A percentile compares a stretch with the other conserved stretches of the same genome.
These are phyloP conservation scores for cucumber (Cucumis sativus) DNA, from an alignment of 306 rosid genomes.

Conservation along the genomic window DNA sequence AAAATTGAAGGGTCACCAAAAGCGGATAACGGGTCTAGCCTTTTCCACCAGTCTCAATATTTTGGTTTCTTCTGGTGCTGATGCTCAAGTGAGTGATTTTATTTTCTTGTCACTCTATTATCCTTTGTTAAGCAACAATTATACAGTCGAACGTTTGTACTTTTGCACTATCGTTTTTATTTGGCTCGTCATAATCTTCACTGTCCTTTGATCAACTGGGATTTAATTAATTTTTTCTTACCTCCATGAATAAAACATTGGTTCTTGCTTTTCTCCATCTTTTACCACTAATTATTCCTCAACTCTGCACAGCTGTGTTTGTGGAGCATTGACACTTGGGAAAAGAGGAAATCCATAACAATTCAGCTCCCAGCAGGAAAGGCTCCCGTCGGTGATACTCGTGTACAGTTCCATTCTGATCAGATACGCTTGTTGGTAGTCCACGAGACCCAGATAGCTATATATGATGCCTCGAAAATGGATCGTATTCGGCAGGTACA, in stretches of 20 bases:
- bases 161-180: not conserved
- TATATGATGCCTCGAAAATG: conserved; percentile 85
- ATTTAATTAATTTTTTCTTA: not conserved
- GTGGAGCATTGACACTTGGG: conserved; percentile 94
- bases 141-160: not conserved
- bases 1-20: conserved; percentile 70
- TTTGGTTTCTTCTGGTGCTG: conserved; percentile 75
- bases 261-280: conserved; percentile 3
- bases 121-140: not conserved
- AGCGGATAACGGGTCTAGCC: conserved; percentile 70
- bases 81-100: conserved; percentile 55
- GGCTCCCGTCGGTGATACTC: conserved; percentile 61
- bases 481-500: conserved; percentile 71
- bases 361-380: conserved; percentile 58
- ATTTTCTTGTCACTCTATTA: not conserved
- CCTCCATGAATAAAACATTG: not conserved
- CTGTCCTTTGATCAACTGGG: not conserved
- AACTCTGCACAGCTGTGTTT: conserved; percentile 60
- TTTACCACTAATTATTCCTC: not conserved
- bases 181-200: not conserved
- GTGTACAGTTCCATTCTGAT: conserved; percentile 69
- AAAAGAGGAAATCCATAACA: conserved; percentile 63
- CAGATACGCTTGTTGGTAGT: conserved; percentile 62
- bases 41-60: conserved; percentile 64
- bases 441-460: conserved; percentile 75